Base-by-base conservation (phyloP, 768 basidiomycete genomes). In the Mycena metata region DNA sequence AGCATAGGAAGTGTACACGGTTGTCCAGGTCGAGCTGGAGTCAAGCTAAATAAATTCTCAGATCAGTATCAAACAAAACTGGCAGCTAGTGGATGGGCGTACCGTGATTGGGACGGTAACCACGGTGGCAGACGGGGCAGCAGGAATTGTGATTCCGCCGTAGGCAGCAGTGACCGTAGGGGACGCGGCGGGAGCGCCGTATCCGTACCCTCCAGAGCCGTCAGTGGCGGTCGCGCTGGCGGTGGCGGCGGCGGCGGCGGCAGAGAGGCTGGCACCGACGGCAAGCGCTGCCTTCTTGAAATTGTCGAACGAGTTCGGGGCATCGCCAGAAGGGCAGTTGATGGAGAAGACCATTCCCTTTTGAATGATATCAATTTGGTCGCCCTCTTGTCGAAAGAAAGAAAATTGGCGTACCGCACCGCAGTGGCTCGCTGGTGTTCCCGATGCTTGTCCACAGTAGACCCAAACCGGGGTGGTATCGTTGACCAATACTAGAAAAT, bases 281-380 rank as follows among this genome's bases (percentile, higher is more conserved):
- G 84, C 85, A 50, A 89, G 80, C 39, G 89, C 89, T 41, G 88
- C 75, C 16, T 83, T 79, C 80, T 89, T 86, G 83, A 90, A 90
- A 73, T 85, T 85, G 51, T 80, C 78, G 81, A 90, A 90, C 8
- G 89, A 89, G 79, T 90, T 90, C 55, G 85, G 56, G 41, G 81
- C 68, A 65, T 85, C 88, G 70, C 86, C 86, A 2, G 79, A 71
- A 42, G 86, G 87, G 76, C 88, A 88, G 78, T 91, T 90, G 74
- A 90, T 83, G 21, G 88, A 85, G 74, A 90, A 90, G 47, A 91
- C 88, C 89, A 91, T 90, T 72, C 89, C n/a, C n/a, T n/a, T n/a
- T n/a, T n/a, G n/a, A n/a, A n/a, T n/a, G n/a, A n/a, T n/a, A n/a
- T n/a, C n/a, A n/a, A n/a, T n/a, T n/a, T n/a, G n/a, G n/a, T n/a